Evolutionary conservation across 2,329 filamentous ascomycete genomes (phyloP).

Genomic region (Microascus cirrosus): DNA sequence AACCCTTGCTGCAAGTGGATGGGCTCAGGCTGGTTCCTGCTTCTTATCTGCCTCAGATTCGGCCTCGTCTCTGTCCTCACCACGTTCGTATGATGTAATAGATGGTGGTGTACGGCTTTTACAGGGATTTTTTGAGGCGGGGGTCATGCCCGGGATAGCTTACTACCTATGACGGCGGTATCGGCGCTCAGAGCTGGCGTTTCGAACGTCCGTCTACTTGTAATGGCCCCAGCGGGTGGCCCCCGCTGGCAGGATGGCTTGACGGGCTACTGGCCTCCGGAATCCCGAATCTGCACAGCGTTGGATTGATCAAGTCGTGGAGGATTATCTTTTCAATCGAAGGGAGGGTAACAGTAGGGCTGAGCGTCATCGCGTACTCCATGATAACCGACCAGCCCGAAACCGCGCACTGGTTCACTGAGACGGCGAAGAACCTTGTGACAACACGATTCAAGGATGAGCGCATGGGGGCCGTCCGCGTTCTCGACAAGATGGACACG

Average conservation of each 20-base stretch:
- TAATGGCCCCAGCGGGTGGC: no score
- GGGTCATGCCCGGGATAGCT: conserved; percentile 53
- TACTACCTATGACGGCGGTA: conserved; percentile 59
- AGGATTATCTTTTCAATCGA: conserved; percentile 65
- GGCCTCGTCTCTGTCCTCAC: conserved; percentile 47
- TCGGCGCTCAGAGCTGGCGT: conserved; percentile 28
- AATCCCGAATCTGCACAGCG: conserved; percentile 45
- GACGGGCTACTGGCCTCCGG: conserved; percentile 52
- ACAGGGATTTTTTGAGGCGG: conserved; percentile 51
- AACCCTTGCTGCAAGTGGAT: conserved; percentile 54
- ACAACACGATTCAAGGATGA: conserved; percentile 48
- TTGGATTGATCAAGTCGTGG: conserved; percentile 48
- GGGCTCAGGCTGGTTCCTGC: conserved; percentile 55
- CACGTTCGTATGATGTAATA: conserved; percentile 42
- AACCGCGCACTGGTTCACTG: conserved; percentile 50
- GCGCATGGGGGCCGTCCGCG: conserved; percentile 43
- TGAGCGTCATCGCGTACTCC: conserved; percentile 46
- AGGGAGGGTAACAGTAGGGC: conserved; percentile 43
- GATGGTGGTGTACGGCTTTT: conserved; percentile 45
- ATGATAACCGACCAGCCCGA: conserved; percentile 56
- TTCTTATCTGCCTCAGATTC: conserved; percentile 43
- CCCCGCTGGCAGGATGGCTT: conserved; percentile 55
- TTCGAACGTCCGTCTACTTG: conserved; percentile 52
- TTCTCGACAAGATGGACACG: conserved; percentile 51
- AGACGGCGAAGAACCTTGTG: conserved; percentile 53